These are phyloP conservation scores for Porpolomopsis calyptriformis DNA, from an alignment of 768 basidiomycete genomes.

Conservation along the genomic window DNA sequence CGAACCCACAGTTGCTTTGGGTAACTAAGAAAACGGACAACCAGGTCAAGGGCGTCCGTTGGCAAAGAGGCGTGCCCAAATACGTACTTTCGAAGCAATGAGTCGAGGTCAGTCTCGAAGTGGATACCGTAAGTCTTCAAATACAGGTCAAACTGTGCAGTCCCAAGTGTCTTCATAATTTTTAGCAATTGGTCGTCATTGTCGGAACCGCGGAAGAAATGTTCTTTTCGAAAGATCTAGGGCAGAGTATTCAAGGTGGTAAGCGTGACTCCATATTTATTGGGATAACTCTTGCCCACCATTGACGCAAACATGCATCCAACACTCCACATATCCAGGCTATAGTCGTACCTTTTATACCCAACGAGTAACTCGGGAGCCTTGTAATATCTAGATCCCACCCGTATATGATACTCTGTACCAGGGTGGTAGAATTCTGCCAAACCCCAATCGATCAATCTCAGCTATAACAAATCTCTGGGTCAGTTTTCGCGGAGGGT, in stretches of 20 bases:
- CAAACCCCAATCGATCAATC: conserved; percentile 67
- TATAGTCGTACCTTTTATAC: conserved; percentile 64
- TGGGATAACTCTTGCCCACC: conserved; percentile 28
- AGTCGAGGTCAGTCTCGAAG: conserved; percentile 51
- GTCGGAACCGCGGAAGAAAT: conserved; percentile 66
- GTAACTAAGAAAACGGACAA: conserved; percentile 28
- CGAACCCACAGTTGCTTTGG: conserved; percentile 55
- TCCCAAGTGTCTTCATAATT: conserved; percentile 59
- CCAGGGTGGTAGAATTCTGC: conserved; percentile 69
- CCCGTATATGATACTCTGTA: conserved; percentile 62
- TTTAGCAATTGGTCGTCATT: conserved; percentile 66
- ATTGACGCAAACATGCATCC: conserved; percentile 70
- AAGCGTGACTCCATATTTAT: neutral
- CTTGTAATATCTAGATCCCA: conserved; percentile 65
- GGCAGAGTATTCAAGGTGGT: neutral
- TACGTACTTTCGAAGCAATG: conserved; percentile 39
- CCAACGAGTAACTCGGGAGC: conserved; percentile 63
- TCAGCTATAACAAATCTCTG: conserved; percentile 24
- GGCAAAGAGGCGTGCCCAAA: neutral
- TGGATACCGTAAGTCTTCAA: conserved; percentile 53
- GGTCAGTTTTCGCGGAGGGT: neutral
- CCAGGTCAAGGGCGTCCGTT: neutral
- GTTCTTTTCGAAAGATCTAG: conserved; percentile 64
- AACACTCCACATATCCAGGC: conserved; percentile 62
- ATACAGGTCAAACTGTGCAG: conserved; percentile 53